Percentiles rank a stretch among this genome's conserved stretches.
phyloP scores from a whole-genome alignment of 768 basidiomycete genomes.

The Leccinum incarnatum region DNA sequence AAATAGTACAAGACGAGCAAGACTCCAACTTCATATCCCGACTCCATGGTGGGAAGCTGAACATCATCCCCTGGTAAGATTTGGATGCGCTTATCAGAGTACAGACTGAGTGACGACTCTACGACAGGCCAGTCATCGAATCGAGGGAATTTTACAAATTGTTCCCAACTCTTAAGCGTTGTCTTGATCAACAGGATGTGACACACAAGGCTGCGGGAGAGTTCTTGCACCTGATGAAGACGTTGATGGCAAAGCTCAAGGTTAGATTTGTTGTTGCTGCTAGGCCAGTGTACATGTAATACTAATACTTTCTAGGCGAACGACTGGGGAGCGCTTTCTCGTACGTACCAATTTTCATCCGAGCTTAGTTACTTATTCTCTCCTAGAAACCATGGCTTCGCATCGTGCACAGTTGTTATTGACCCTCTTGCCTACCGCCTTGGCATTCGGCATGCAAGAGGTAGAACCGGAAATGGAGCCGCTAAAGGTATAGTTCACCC shows the following conservation, averaged over 20 bases:
- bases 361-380: neutral
- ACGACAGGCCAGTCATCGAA: conserved; percentile 52
- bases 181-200: conserved; percentile 45
- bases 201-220: conserved; percentile 51
- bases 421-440: conserved; percentile 43
- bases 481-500: conserved; percentile 41
- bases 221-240: conserved; percentile 56
- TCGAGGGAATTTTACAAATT: conserved; percentile 55
- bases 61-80: conserved; percentile 54
- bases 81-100: neutral
- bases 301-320: conserved; percentile 41
- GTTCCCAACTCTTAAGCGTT: conserved; percentile 44
- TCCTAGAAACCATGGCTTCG: conserved; percentile 44
- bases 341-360: conserved; percentile 26
- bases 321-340: conserved; percentile 61
- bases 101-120: neutral
- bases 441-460: conserved; percentile 49
- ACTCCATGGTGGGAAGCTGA: conserved; percentile 51
- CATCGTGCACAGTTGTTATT: conserved; percentile 44
- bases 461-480: conserved; percentile 43
- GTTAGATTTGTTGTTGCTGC: conserved; percentile 24
- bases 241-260: conserved; percentile 65
- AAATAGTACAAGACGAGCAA: conserved; percentile 60
- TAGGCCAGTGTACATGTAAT: neutral
- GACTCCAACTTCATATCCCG: conserved; percentile 59